Conservation (phyloP, 139 green algal genomes). For the Asterochloris sp. region DNA sequence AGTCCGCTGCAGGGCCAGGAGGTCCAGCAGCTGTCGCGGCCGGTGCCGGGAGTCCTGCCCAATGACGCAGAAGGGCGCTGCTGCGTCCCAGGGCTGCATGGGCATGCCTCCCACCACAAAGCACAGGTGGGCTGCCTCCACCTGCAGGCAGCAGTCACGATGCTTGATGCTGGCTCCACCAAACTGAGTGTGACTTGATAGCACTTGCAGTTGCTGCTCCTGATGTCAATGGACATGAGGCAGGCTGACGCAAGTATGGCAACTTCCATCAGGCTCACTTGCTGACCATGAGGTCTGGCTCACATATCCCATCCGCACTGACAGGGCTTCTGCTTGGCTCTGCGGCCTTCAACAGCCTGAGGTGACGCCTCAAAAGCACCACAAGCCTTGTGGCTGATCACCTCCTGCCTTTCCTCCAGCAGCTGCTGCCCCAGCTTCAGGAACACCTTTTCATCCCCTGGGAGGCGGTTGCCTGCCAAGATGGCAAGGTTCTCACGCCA, state of each 20-base stretch:
- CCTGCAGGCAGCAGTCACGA: conserved; percentile 22
- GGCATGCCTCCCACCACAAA: conserved; percentile 59
- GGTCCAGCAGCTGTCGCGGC: conserved; percentile 37
- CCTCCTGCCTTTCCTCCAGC: conserved; percentile 36
- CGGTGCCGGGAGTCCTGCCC: conserved; percentile 40
- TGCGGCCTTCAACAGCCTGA: neutral
- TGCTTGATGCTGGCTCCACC: neutral
- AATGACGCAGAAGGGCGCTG: conserved; percentile 49
- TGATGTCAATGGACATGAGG: neutral
- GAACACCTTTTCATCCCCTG: conserved; percentile 52
- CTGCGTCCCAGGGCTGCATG: conserved; percentile 27
- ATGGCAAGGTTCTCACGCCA: conserved; percentile 78
- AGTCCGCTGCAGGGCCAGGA: conserved; percentile 53
- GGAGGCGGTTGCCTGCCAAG: conserved; percentile 51
- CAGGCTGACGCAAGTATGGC: neutral
- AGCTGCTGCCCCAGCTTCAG: conserved; percentile 62
- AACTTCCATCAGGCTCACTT: neutral
- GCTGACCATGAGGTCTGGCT: too few relatives aligned
- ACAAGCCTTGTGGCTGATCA: neutral
- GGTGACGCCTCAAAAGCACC: neutral
- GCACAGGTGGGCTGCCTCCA: conserved; percentile 66
- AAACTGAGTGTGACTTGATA: neutral
- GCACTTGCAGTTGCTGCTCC: neutral
- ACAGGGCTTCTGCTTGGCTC: neutral
- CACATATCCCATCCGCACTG: neutral